Base-by-base conservation (phyloP, 2,329 filamentous ascomycete species). In the Microsporum ferrugineum region DNA sequence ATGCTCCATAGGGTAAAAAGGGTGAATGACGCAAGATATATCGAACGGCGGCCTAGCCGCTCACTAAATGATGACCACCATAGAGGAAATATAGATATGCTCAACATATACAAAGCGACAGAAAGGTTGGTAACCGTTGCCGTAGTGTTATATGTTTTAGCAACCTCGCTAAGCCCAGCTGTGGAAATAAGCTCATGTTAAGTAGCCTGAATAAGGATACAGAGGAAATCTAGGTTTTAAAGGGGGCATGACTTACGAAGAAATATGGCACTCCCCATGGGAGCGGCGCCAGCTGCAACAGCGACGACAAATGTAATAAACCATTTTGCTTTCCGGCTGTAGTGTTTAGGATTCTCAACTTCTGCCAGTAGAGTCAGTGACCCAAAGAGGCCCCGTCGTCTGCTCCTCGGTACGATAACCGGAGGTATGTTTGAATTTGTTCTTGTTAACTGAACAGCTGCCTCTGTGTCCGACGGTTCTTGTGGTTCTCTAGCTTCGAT, bases 41-140 rank as follows among this genome's bases (percentile, higher is more conserved):
- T 87, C n/a, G 84, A 85, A 27, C 89, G 83, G 45, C 89, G 83
- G 10, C 89, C 89, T 0, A 80, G 69, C 2, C 75, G 75, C 67
- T 94, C 89, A 6, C 87, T 89, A 68, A 94, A 91, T 1, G 86
- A 86, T 0, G 87, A 89, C 88, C 88, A 94, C 89, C 89, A 94
- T 0, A 95, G 78, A 0, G 89, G 89, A 66, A 91, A 92, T 51
- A 94, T 89, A 60, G 85, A 83, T 88, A 94, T 89, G 66, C 82
- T 78, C 3, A 94, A 78, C 88, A 94, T 90, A 71, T 91, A 94
- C 61, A 92, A 73, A 0, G 89, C 87, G 0, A 94, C 82, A 0
- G 86, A 86, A 61, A 94, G 70, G 71, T 94, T 95, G 60, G 86
- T 84, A 14, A 89, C 76, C 0, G 88, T 87, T 12, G 82, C 73